Conservation (phyloP, 2,329 filamentous ascomycete species). For the Botryosphaeria dothidea region DNA sequence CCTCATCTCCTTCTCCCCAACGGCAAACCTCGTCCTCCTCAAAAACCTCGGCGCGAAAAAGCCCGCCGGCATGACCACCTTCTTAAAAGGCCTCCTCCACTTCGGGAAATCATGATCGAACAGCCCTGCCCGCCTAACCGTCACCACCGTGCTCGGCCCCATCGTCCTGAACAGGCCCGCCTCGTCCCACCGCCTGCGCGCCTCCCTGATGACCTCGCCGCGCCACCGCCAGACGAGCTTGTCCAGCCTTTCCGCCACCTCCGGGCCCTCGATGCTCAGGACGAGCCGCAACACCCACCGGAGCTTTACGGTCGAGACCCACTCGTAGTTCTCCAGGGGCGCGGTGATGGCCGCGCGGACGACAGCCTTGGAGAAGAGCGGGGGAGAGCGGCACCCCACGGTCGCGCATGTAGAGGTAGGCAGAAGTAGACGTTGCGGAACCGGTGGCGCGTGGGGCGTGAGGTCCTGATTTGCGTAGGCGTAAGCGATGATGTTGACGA, state of each 20-base stretch:
- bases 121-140: neutral
- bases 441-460: neutral
- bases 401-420: slow-evolving; percentile 14
- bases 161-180: neutral
- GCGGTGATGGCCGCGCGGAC: slow-evolving; percentile 11
- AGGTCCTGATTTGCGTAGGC: neutral
- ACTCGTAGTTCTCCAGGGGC: slow-evolving; percentile 12
- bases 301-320: neutral
- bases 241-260: neutral
- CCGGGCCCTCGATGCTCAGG: neutral
- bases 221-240: slow-evolving; percentile 3
- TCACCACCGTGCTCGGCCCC: neutral
- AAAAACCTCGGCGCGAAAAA: neutral
- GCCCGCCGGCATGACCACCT: neutral
- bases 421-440: slow-evolving; percentile 19
- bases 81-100: neutral
- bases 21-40: neutral
- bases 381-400: neutral
- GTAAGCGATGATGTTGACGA: slow-evolving; percentile 13
- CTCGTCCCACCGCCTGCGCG: slow-evolving; percentile 4
- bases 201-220: slow-evolving; percentile 7
- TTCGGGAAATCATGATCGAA: neutral
- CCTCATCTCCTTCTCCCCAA: neutral
- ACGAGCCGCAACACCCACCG: slow-evolving; percentile 8
- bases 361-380: slow-evolving; percentile 16